These are phyloP conservation scores for Colletotrichum sp. DNA, from an alignment of 2,329 filamentous ascomycete species.

Conservation along the genomic window DNA sequence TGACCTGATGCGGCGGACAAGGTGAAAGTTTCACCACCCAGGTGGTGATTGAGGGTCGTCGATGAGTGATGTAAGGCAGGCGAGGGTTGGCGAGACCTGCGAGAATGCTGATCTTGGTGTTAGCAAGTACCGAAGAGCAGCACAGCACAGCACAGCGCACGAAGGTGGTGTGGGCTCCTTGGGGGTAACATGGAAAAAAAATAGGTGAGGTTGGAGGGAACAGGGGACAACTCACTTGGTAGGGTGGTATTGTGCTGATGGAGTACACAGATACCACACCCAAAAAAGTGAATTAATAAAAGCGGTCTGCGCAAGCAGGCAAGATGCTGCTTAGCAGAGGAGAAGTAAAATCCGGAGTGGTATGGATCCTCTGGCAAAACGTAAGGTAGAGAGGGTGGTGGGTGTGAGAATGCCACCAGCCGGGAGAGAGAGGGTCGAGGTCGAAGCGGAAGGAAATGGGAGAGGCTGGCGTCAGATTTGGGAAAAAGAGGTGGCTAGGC, in stretches of 20 bases:
- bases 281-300: conserved; percentile 9
- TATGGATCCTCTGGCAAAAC: not conserved
- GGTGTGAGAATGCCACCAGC: not conserved
- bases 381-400: not conserved
- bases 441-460: conserved; percentile 8
- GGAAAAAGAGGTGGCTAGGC: conserved; percentile 20
- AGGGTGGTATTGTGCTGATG: conserved; percentile 17
- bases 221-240: conserved; percentile 11
- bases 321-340: conserved; percentile 6
- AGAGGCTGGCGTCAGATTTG: conserved; percentile 13
- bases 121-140: conserved; percentile 4
- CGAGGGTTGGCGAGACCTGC: not conserved
- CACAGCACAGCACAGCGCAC: not conserved
- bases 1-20: conserved; percentile 49
- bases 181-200: conserved; percentile 5
- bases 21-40: conserved; percentile 47
- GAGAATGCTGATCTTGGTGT: conserved; percentile 8
- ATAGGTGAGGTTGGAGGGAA: conserved; percentile 18
- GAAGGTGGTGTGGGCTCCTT: conserved; percentile 7
- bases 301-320: conserved; percentile 16
- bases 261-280: conserved; percentile 5
- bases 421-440: not conserved
- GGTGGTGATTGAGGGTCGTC: conserved; percentile 32
- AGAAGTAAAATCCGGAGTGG: not conserved
- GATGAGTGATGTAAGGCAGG: not conserved